Base-by-base conservation (phyloP, 257 asterid species). In the Perilla frutescens region DNA sequence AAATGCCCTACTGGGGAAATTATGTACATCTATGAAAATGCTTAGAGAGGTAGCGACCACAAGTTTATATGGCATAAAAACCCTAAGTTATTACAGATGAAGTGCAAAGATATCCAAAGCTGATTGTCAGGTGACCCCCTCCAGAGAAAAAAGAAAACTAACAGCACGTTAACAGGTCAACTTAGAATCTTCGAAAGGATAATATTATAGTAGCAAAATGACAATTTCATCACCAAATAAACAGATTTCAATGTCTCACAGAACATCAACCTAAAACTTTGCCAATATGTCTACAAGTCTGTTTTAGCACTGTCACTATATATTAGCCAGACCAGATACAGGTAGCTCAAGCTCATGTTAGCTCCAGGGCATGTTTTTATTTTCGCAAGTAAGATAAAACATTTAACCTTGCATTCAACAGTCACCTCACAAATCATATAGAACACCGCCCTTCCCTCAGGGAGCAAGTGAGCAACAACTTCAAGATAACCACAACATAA, bases 401-500 rank as follows among this genome's bases (percentile, higher is more conserved):
- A 31, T 26, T 15, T 68, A 66, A 62, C 61, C 39, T n/a, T 14
- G 73, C 53, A 54, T 37, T 56, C 36, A 53, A 7, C 68, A 39
- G 69, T 51, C 47, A 62, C 49, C 41, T 41, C 26, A 49, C 34
- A 48, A 59, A 49, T 50, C 60, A 66, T 32, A 71, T 51, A 55
- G 53, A 54, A 73, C 11, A 47, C 8, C 39, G 44, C 37, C 51
- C 34, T 73, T 56, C 55, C 54, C 50, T 66, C 49, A 58, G 43
- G 5, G 26, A 20, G 26, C 26, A 20, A 20, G 26, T 20, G 72
- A 70, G 76, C 7, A 32, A 40, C 50, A 57, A 56, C 55, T 62
- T 70, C 7, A 53, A 63, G 45, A 36, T 53, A 54, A 39, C 14
- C 10, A 66, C n/a, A 64, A 43, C 43, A 54, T n/a, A 71, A 70